phyloP scores from a whole-genome alignment of 2,329 filamentous ascomycete genomes.

The Botrytis sinoallii region DNA sequence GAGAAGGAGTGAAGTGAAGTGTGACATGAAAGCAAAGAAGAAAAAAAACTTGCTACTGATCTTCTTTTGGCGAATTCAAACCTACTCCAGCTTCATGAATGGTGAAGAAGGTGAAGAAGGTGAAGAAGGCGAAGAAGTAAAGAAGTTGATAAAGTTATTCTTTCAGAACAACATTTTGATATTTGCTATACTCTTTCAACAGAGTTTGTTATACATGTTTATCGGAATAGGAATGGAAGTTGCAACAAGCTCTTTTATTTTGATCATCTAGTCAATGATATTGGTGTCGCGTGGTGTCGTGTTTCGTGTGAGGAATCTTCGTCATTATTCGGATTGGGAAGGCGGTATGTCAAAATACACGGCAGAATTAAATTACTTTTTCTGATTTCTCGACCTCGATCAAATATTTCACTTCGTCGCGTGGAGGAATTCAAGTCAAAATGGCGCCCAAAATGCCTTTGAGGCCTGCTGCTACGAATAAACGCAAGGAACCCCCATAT shows the following conservation, averaged over 20 bases:
- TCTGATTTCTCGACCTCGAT: background rate
- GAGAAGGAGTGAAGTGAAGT: background rate
- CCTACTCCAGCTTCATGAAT: background rate
- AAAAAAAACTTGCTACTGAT: conserved; percentile 2
- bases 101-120: background rate
- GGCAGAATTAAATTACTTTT: conserved; percentile 13
- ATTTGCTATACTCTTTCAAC: background rate
- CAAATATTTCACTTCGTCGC: background rate
- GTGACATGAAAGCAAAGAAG: conserved; percentile 1
- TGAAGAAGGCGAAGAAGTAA: background rate
- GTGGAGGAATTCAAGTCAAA: background rate
- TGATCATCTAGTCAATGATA: background rate
- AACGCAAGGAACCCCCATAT: conserved; percentile 33
- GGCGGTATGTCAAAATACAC: background rate
- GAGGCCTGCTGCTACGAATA: conserved; percentile 25
- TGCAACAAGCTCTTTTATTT: background rate
- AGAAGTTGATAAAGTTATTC: background rate
- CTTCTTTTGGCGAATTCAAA: conserved; percentile 1
- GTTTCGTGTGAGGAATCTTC: conserved; percentile 4
- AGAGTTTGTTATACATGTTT: background rate
- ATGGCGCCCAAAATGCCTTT: conserved; percentile 26
- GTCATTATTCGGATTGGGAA: background rate
- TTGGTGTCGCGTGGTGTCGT: conserved; percentile 8
- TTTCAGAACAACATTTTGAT: background rate
- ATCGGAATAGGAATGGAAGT: background rate